A percentile compares a stretch with the other conserved stretches of the same genome.
Evolutionary conservation across 768 basidiomycete genomes (phyloP).

Genomic region (Xerocomus brunneocitrinus): DNA sequence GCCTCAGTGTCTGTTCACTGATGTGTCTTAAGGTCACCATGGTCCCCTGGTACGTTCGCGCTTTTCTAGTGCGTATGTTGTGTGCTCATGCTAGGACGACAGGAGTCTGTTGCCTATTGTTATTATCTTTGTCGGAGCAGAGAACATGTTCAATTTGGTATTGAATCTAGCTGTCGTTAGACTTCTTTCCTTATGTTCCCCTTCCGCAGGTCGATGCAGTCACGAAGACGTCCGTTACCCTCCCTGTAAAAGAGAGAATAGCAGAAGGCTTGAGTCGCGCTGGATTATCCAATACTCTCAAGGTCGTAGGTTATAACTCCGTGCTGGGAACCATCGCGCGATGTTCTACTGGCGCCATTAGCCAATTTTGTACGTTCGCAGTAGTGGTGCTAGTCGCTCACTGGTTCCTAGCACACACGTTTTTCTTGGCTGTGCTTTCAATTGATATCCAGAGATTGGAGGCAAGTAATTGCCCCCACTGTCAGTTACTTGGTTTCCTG

Average conservation of each 20-base stretch:
- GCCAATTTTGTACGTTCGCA: constrained; percentile 91
- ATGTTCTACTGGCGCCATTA: constrained; percentile 73
- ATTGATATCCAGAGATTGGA: constrained; percentile 95
- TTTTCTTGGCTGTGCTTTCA: constrained; percentile 90
- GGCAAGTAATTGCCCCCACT: constrained; percentile 33
- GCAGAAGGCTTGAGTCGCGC: constrained; percentile 85
- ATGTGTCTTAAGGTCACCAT: constrained; percentile 85
- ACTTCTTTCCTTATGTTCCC: constrained; percentile 21
- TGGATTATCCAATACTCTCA: constrained; percentile 88
- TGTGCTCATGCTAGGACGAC: constrained; percentile 7
- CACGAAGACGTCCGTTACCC: constrained; percentile 74
- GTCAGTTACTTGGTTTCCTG: constrained; percentile 2
- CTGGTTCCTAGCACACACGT: constrained; percentile 95
- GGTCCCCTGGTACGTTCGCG: constrained; percentile 70
- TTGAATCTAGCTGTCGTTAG: constrained; percentile 23
- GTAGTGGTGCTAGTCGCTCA: constrained; percentile 93
- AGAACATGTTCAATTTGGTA: constrained; percentile 96
- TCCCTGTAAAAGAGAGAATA: constrained; percentile 88
- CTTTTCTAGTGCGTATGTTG: background rate
- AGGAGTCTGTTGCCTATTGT: constrained; percentile 91
- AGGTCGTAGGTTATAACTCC: constrained; percentile 81
- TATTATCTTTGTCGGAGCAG: constrained; percentile 91
- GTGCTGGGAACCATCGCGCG: constrained; percentile 74
- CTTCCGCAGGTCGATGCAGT: constrained; percentile 72
- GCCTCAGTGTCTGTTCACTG: constrained; percentile 86